These are phyloP conservation scores for Cicer chorassanicum DNA, from an alignment of 306 rosid species.

Conservation along the genomic window DNA sequence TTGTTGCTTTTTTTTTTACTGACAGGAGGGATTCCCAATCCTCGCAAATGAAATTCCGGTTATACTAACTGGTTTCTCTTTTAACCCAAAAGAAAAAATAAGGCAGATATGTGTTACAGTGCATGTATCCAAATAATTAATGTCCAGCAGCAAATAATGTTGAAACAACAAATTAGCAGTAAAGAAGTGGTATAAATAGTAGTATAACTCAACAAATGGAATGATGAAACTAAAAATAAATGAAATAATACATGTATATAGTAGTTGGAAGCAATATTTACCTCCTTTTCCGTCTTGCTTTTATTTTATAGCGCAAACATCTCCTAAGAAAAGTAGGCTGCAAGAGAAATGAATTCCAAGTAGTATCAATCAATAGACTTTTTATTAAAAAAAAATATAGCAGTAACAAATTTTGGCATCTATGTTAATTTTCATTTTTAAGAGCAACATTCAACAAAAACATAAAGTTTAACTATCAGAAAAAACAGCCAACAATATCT, in stretches of 20 bases:
- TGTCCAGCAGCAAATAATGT: slow-evolving; percentile 5
- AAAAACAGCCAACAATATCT: background rate
- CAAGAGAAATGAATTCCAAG: slow-evolving; percentile 50
- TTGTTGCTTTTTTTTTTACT: slow-evolving; percentile 17
- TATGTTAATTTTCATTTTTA: slow-evolving; percentile 1
- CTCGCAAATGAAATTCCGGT: slow-evolving; percentile 21
- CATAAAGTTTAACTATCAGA: background rate
- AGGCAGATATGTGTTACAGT: background rate
- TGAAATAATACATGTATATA: background rate
- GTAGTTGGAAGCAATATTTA: slow-evolving; percentile 36
- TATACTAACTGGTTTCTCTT: background rate
- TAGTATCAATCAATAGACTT: slow-evolving; percentile 6
- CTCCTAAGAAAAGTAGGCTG: slow-evolving; percentile 88
- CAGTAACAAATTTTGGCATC: slow-evolving; percentile 12
- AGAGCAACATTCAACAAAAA: slow-evolving; percentile 12
- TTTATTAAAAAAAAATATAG: background rate
- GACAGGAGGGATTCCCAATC: slow-evolving; percentile 13
- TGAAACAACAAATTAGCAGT: slow-evolving; percentile 24
- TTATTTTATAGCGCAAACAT: slow-evolving; percentile 82
- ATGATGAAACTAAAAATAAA: slow-evolving; percentile 8
- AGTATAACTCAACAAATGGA: background rate
- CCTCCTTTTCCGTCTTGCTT: slow-evolving; percentile 75
- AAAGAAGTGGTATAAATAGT: background rate
- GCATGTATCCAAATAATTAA: slow-evolving; percentile 11
- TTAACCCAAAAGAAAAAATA: slow-evolving; percentile 11